Base-by-base conservation (phyloP, 129 eudicot genomes). In the Helianthus tuberosus region DNA sequence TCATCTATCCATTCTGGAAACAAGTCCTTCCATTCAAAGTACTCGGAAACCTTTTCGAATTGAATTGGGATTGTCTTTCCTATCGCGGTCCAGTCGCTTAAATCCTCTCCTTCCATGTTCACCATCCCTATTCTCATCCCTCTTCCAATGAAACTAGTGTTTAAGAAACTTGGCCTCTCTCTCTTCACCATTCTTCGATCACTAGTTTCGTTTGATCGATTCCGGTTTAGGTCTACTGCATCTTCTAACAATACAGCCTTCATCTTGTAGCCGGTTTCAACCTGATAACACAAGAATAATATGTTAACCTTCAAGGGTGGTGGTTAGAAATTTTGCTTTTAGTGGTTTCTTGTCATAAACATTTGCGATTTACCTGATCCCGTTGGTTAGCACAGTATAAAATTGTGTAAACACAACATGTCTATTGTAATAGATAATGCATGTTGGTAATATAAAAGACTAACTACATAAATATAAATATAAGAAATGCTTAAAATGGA, bases 1-100 rank as follows among this genome's bases (percentile, higher is more conserved):
- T 94, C 99, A 35, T 94, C 99, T 11, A 94, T 94, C 97, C 97
- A 94, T 72, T 94, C 99, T 0, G 99, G 99, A 57, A 88, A 94
- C 62, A 91, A 64, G 75, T 84, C 85, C 17, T 88, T 81, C 99
- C 99, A 94, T 60, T 88, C 87, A 25, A 94, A 84, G 1, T 64
- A 43, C 23, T 86, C 77, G 0, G 99, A 88, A 0, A 94, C 97
- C 55, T 69, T 73, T 6, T 88, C 82, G 46, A 84, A 90, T 0
- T 35, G 6, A 15, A 91, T 64, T 0, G 80, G 89, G 14, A 80
- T 79, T 0, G 71, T 72, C 61, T 86, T 77, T 7, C 93, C 96
- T 6, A 83, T 44, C 14, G 10, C 64, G 6, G 81, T 71, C 98
- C 98, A 94, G 47, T 91, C 93, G 20, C 82, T 88, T 20, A 83